phyloP scores from a whole-genome alignment of 169 alveolate species.

The Plasmodium chabaudi region DNA sequence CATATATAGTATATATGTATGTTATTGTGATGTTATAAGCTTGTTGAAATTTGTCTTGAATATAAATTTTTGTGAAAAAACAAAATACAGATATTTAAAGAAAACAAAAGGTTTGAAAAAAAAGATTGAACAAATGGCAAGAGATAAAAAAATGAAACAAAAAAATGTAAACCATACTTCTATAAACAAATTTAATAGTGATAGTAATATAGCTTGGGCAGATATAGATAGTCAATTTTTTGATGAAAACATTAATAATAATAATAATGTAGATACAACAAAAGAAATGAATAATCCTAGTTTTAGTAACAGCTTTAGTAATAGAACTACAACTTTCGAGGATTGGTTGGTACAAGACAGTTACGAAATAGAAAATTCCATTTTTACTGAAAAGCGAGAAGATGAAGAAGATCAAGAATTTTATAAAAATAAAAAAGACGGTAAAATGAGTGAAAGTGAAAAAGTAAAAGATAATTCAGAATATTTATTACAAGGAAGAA shows the following conservation, averaged over 20 bases:
- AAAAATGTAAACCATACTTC: background rate
- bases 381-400: background rate
- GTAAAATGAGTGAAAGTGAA: background rate
- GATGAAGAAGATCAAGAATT: background rate
- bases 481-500: no score
- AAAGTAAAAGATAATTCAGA: background rate
- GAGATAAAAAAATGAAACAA: background rate
- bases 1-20: constrained; percentile 11
- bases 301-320: no score
- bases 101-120: background rate
- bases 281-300: background rate
- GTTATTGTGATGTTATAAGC: constrained; percentile 13
- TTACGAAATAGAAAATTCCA: background rate
- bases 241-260: background rate
- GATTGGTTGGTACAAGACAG: background rate
- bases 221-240: constrained; percentile 7
- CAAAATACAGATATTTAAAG: constrained; percentile 36
- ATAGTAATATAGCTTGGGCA: background rate
- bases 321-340: background rate
- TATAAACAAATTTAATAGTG: background rate
- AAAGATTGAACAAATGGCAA: background rate
- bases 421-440: background rate
- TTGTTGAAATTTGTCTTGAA: constrained; percentile 26
- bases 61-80: constrained; percentile 42
- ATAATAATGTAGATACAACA: no score